Conservation (phyloP, 2,329 filamentous ascomycete species). For the Clonostachys chloroleuca region DNA sequence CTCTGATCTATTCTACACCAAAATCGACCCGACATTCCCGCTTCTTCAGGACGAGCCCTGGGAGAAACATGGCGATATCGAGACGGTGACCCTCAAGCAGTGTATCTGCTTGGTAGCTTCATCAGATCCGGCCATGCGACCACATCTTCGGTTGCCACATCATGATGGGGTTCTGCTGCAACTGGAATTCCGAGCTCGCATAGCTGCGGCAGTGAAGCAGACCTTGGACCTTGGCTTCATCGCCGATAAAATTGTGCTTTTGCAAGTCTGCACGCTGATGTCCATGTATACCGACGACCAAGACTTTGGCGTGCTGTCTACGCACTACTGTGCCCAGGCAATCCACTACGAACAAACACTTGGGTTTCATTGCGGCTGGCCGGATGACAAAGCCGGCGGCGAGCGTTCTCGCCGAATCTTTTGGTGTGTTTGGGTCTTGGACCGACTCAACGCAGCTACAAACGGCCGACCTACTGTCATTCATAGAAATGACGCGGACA, state of each 20-base stretch:
- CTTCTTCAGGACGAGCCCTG: conserved; percentile 10
- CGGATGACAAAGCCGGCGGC: conserved; percentile 9
- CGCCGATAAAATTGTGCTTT: conserved; percentile 6
- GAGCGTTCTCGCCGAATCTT: conserved; percentile 11
- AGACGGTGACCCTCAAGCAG: conserved; percentile 10
- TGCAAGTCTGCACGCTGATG: conserved; percentile 9
- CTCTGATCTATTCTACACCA: conserved; percentile 8
- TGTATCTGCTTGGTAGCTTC: conserved; percentile 12
- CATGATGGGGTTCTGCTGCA: conserved; percentile 5
- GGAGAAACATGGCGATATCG: conserved; percentile 7
- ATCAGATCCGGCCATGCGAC: conserved; percentile 8
- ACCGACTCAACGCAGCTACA: conserved; percentile 12
- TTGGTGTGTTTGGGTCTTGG: conserved; percentile 14
- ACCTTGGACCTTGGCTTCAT: conserved; percentile 8
- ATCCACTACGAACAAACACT: conserved; percentile 13
- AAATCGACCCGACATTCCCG: conserved; percentile 12
- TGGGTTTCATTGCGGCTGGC: conserved; percentile 14
- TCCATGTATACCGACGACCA: conserved; percentile 9
- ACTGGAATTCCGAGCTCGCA: conserved; percentile 6
- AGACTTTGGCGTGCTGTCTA: conserved; percentile 8
- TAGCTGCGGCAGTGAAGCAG: conserved; percentile 7
- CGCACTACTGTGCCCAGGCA: conserved; percentile 11
- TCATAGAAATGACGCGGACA: conserved; percentile 12
- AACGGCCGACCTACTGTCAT: conserved; percentile 14
- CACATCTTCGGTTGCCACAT: conserved; percentile 7